Evolutionary conservation across 768 basidiomycete species (phyloP).

Genomic region (Naganishia randhawae): DNA sequence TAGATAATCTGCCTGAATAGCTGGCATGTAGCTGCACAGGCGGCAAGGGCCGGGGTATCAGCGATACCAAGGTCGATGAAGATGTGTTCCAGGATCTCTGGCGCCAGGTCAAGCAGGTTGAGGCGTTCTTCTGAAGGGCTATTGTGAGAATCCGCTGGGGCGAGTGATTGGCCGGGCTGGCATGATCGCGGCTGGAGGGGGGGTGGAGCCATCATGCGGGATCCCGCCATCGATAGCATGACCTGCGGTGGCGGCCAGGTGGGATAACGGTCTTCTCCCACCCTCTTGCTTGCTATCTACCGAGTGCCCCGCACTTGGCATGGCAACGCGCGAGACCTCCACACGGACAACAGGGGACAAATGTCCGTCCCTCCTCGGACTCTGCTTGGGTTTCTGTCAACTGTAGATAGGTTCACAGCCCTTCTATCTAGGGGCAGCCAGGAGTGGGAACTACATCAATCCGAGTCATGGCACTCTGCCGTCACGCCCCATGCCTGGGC

Average conservation of each 20-base stretch:
- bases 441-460: no score
- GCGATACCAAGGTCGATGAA: constrained; percentile 34
- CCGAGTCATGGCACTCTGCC: no score
- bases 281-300: not conserved
- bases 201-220: not conserved
- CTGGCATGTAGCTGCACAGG: constrained; percentile 38
- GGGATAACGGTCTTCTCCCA: not conserved
- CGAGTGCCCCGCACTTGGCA: not conserved
- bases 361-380: no score
- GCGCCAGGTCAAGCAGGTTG: not conserved
- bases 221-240: no score
- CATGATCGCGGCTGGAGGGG: not conserved
- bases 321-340: no score
- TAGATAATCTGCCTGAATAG: constrained; percentile 42
- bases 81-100: constrained; percentile 42
- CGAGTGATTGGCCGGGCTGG: not conserved
- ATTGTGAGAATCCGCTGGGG: not conserved
- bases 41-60: constrained; percentile 29
- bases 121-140: not conserved
- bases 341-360: not conserved
- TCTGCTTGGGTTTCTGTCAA: no score
- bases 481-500: no score
- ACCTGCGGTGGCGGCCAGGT: no score
- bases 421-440: no score
- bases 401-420: no score